phyloP scores from a whole-genome alignment of 306 rosid genomes.

The Rubus idaeus region DNA sequence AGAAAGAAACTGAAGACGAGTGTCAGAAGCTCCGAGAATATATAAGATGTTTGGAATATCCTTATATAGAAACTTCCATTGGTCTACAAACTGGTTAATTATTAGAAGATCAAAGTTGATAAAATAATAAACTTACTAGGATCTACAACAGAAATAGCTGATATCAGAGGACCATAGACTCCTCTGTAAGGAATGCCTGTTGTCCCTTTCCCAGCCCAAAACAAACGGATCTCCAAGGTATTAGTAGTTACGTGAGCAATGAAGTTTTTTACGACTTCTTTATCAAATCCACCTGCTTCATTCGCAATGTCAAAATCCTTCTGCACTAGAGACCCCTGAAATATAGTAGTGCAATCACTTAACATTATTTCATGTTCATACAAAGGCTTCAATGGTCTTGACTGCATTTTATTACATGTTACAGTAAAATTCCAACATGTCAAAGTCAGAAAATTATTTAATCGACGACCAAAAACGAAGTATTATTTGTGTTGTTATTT shows the following conservation, averaged over 20 bases:
- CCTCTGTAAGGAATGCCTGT: conserved; percentile 29
- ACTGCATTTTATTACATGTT: neutral
- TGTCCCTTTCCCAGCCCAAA: conserved; percentile 55
- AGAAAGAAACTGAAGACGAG: neutral
- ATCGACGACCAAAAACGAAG: neutral
- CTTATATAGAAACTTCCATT: neutral
- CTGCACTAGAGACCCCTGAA: conserved; percentile 33
- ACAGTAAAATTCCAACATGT: neutral
- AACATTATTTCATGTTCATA: neutral
- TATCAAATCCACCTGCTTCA: conserved; percentile 37
- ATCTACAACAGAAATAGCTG: conserved; percentile 37
- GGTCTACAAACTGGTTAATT: neutral
- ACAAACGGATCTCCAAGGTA: conserved; percentile 40
- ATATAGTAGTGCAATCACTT: neutral
- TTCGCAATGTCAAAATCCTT: conserved; percentile 41
- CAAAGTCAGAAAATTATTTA: neutral
- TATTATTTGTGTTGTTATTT: neutral
- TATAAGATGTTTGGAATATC: neutral
- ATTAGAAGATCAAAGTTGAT: neutral
- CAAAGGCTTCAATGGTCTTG: neutral
- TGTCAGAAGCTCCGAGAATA: neutral
- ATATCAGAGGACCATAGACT: conserved; percentile 50
- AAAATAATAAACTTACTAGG: conserved; percentile 24
- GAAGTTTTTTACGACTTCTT: conserved; percentile 2
- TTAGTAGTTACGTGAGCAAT: conserved; percentile 1